These are phyloP conservation scores for Schizophyllum commune DNA, from an alignment of 1,284 basidiomycete species.

Conservation along the genomic window DNA sequence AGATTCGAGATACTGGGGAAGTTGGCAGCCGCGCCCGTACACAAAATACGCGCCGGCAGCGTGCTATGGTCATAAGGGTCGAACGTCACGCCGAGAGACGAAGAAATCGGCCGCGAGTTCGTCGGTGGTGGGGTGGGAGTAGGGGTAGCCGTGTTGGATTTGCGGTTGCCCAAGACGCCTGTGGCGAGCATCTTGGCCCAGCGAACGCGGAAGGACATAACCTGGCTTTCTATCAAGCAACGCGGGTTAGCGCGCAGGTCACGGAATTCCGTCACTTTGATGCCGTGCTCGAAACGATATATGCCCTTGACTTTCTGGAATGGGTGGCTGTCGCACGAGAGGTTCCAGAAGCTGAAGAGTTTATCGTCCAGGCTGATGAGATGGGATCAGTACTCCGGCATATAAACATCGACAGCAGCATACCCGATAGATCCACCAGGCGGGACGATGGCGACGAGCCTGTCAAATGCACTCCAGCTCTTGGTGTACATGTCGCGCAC, in stretches of 20 bases:
- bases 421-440: slow-evolving; percentile 83
- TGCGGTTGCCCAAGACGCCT: slow-evolving; percentile 39
- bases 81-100: slow-evolving; percentile 57
- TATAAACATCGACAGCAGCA: slow-evolving; percentile 16
- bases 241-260: slow-evolving; percentile 80
- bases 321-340: slow-evolving; percentile 68
- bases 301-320: slow-evolving; percentile 77
- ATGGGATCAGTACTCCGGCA: slow-evolving; percentile 2
- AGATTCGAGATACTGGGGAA: slow-evolving; percentile 76
- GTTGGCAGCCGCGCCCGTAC: slow-evolving; percentile 71
- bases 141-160: slow-evolving; percentile 26
- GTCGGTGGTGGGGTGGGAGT: slow-evolving; percentile 16
- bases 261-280: slow-evolving; percentile 78
- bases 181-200: slow-evolving; percentile 67
- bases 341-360: slow-evolving; percentile 78
- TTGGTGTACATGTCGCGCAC: slow-evolving; percentile 86
- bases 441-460: slow-evolving; percentile 76
- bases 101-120: slow-evolving; percentile 24
- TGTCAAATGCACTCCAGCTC: slow-evolving; percentile 82
- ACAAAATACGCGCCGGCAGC: slow-evolving; percentile 55
- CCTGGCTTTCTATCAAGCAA: slow-evolving; percentile 70
- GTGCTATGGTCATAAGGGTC: slow-evolving; percentile 65
- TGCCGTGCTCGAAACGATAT: slow-evolving; percentile 76
- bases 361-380: slow-evolving; percentile 71
- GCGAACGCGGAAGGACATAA: slow-evolving; percentile 69